Evolutionary conservation across 441 rosid species (phyloP).

Genomic region (Pelargonium australe): DNA sequence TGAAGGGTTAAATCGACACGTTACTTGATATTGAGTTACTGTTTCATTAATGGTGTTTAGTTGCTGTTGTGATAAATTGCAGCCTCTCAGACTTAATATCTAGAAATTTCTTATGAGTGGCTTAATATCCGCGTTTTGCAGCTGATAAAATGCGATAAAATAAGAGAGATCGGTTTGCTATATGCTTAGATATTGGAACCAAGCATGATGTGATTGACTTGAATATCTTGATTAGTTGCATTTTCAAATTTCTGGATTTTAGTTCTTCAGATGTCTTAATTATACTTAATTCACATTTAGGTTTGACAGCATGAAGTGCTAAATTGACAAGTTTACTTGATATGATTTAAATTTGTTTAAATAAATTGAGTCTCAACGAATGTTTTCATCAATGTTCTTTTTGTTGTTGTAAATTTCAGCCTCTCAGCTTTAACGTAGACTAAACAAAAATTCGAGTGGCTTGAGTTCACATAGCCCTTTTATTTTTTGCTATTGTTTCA

Average conservation of each 20-base stretch:
- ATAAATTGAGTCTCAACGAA: neutral
- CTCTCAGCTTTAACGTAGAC: constrained; percentile 37
- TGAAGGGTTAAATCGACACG: too few relatives aligned
- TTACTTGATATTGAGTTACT: too few relatives aligned
- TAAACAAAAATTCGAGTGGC: neutral
- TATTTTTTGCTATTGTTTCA: too few relatives aligned
- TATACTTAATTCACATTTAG: too few relatives aligned
- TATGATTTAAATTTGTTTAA: neutral
- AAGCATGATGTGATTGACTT: neutral
- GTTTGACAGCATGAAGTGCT: neutral
- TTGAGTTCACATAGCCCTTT: neutral
- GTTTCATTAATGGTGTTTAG: too few relatives aligned
- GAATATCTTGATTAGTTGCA: constrained; percentile 2
- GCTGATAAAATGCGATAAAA: neutral
- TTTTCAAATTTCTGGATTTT: neutral
- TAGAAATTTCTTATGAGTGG: neutral
- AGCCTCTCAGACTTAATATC: too few relatives aligned
- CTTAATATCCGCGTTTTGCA: neutral
- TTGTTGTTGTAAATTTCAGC: constrained; percentile 33
- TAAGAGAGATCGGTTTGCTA: neutral
- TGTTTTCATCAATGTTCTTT: constrained; percentile 17
- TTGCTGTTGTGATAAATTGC: too few relatives aligned
- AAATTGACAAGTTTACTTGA: neutral
- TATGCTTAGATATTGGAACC: neutral
- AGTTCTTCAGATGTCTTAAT: too few relatives aligned